A percentile compares a stretch with the other conserved stretches of the same genome.
phyloP scores from a whole-genome alignment of 2,329 filamentous ascomycete genomes.

The Lachnellula cervina region DNA sequence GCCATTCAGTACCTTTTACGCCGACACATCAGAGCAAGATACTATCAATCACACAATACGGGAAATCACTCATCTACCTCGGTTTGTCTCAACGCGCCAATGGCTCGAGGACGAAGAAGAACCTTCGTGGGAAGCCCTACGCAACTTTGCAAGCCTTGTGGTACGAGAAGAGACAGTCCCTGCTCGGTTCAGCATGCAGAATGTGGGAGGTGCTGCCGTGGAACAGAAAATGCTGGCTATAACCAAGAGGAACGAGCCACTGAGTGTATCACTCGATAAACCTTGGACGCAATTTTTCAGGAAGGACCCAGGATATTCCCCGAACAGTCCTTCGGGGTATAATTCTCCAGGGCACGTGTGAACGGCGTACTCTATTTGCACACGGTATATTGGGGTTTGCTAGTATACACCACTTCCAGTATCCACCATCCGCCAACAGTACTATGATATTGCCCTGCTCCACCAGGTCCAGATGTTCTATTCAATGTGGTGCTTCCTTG shows the following conservation, averaged over 20 bases:
- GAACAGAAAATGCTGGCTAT: background rate
- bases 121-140: slow-evolving; percentile 1
- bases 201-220: background rate
- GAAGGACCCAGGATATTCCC: background rate
- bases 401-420: too few species aligned
- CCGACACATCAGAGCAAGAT: slow-evolving; percentile 10
- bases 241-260: background rate
- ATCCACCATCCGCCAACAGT: too few species aligned
- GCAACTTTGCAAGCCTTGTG: slow-evolving; percentile 21
- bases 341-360: too few species aligned
- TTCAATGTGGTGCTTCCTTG: background rate
- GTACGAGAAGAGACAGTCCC: slow-evolving; percentile 16
- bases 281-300: background rate
- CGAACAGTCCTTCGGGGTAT: too few species aligned
- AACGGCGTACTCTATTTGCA: too few species aligned
- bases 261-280: background rate
- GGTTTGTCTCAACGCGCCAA: background rate
- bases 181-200: slow-evolving; percentile 5
- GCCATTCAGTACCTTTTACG: background rate
- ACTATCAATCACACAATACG: slow-evolving; percentile 17
- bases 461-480: too few species aligned
- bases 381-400: too few species aligned
- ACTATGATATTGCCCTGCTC: too few species aligned
- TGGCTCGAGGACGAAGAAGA: background rate
- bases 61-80: slow-evolving; percentile 3